These are phyloP conservation scores for Zymoseptoria tritici DNA, from an alignment of 2,329 filamentous ascomycete genomes.

Conservation along the genomic window DNA sequence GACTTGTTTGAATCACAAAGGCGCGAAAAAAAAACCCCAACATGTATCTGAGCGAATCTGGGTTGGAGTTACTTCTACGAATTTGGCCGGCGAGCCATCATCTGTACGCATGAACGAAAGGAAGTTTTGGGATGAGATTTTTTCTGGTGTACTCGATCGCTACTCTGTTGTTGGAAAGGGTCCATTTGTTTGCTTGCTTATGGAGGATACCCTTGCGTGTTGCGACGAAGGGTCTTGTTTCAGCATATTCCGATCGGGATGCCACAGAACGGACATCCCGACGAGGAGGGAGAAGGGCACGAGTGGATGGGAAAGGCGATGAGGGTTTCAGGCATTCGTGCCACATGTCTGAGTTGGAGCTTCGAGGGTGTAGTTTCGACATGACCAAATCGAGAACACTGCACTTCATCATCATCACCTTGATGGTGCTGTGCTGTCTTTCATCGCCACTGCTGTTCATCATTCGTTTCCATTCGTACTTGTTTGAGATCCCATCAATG, in stretches of 20 bases:
- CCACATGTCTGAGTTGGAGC: background rate
- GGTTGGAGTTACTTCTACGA: background rate
- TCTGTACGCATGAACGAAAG: conserved; percentile 1
- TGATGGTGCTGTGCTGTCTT: background rate
- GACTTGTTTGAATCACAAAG: background rate
- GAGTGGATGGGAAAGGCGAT: background rate
- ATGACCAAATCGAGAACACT: background rate
- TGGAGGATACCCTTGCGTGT: conserved; percentile 5
- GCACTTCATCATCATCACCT: background rate
- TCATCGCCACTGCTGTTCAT: background rate
- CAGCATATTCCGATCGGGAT: background rate
- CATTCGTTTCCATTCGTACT: background rate
- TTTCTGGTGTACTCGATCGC: conserved; percentile 1
- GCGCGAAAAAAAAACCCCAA: background rate
- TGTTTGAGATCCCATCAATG: background rate
- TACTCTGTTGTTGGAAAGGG: conserved; percentile 7
- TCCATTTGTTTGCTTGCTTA: conserved; percentile 8
- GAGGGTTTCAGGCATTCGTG: background rate
- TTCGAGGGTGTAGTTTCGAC: background rate
- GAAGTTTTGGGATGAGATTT: conserved; percentile 1
- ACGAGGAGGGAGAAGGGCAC: background rate
- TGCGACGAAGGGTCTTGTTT: background rate
- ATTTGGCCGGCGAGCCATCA: conserved; percentile 16
- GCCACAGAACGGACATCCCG: background rate
- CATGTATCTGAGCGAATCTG: background rate